Base-by-base conservation (phyloP, 805 yeast species). In the Blastobotrys robertii region DNA sequence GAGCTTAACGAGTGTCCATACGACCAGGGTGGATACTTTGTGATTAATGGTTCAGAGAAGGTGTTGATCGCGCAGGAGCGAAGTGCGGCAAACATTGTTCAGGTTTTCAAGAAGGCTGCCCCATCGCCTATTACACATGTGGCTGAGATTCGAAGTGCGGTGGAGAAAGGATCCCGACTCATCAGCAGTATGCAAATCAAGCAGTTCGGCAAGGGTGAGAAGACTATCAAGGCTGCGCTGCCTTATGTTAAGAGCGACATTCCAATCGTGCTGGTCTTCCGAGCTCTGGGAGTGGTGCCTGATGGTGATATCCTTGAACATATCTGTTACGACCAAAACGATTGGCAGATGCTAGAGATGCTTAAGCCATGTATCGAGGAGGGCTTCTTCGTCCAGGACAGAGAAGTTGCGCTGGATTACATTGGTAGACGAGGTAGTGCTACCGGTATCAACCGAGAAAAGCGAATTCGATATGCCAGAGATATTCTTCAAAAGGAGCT, bases 311-410 rank as follows among this genome's bases (percentile, higher is more conserved):
- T 92, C 58, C 71, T 92, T 59, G 97, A 92, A 66, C 98, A 92
- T 65, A 92, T 92, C 46, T 92, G 98, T 69, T 92, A 90, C 65
- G 99, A 92, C 65, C 87, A 86, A 47, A 84, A 81, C 53, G 99
- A 92, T 69, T 90, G 97, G 97, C 98, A 92, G 67, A 92, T 92
- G 98, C 75, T 92, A 64, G 99, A 92, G 67, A 86, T 92, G 92
- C 73, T 92, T 59, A 94, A 92, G 64, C 98, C 99, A 5, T 92
- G 97, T 76, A 94, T 92, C 49, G 99, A 92, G 65, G 98, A 94
- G 69, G 98, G 97, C 42, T 94, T 92, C 65, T 92, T 92, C 42
- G 88, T 92, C 52, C 98, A 92, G 69, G 97, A 94, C 60, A 81
- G 95, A 59, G 97, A 92, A 68, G 95, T 94, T 41, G 98, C 98